These are phyloP conservation scores for Escallonia rubra DNA, from an alignment of 129 eudicot genomes.

Conservation along the genomic window DNA sequence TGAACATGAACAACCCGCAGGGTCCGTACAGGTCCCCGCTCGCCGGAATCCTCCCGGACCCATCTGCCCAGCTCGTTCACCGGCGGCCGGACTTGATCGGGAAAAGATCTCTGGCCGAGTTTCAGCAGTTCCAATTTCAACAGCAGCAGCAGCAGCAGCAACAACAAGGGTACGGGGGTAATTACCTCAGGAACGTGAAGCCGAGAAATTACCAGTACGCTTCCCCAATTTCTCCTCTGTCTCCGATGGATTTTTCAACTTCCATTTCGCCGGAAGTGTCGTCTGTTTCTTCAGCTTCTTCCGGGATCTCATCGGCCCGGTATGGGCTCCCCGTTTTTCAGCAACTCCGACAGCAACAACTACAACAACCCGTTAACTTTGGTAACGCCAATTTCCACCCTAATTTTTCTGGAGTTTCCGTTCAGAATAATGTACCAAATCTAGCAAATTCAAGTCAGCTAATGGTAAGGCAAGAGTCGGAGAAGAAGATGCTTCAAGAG, in stretches of 20 bases:
- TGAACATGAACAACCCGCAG: slow-evolving; percentile 29
- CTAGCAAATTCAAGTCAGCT: not conserved
- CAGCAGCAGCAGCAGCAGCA: slow-evolving; percentile 38
- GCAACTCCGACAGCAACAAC: slow-evolving; percentile 31
- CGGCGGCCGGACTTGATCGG: slow-evolving; percentile 57
- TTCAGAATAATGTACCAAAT: slow-evolving; percentile 10
- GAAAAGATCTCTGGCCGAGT: slow-evolving; percentile 66
- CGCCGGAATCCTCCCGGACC: slow-evolving; percentile 36
- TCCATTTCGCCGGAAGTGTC: slow-evolving; percentile 34
- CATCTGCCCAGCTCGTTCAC: slow-evolving; percentile 26
- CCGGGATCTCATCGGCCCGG: slow-evolving; percentile 17
- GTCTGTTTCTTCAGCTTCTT: slow-evolving; percentile 21
- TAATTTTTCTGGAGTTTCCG: slow-evolving; percentile 7
- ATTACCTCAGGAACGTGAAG: slow-evolving; percentile 50
- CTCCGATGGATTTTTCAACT: slow-evolving; percentile 42
- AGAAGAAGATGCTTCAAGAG: slow-evolving; percentile 52
- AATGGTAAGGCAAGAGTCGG: slow-evolving; percentile 14
- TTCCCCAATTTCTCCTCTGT: slow-evolving; percentile 37
- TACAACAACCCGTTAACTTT: no score
- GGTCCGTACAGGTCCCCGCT: slow-evolving; percentile 33
- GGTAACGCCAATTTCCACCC: slow-evolving; percentile 5
- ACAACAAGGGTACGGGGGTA: not conserved
- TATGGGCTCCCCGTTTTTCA: slow-evolving; percentile 28
- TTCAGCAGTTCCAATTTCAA: slow-evolving; percentile 36
- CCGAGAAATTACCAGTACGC: slow-evolving; percentile 39